Percentiles rank a stretch among this genome's conserved stretches.
Conservation (phyloP, 768 basidiomycete species). For the Rhodotorula kratochvilovae region DNA sequence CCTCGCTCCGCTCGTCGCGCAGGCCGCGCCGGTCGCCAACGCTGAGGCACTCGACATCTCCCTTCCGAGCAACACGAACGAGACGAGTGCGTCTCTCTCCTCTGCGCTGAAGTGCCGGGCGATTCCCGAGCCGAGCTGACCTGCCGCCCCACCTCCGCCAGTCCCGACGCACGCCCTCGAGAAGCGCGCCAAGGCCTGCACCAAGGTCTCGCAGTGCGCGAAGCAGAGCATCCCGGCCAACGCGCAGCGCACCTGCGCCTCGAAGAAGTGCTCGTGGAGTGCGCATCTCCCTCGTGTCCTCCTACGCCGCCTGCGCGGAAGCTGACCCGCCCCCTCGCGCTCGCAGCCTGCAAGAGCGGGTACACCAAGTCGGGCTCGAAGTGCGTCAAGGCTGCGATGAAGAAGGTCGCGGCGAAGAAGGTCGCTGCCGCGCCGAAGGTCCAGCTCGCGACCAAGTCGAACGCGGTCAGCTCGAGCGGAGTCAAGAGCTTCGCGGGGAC, state of each 20-base stretch:
- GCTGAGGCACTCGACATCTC: neutral
- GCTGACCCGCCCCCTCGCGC: neutral
- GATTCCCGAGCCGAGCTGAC: neutral
- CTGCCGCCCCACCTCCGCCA: neutral
- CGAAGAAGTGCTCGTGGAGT: neutral
- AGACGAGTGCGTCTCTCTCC: no score
- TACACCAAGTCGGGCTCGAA: neutral
- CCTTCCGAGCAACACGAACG: no score
- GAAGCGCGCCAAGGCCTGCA: neutral
- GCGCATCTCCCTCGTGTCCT: neutral
- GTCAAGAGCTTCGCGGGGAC: neutral
- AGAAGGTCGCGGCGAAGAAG: slow-evolving; percentile 1
- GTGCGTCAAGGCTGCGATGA: slow-evolving; percentile 8
- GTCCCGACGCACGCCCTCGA: neutral
- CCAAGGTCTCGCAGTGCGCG: neutral
- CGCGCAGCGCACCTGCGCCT: neutral
- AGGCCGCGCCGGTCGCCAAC: neutral
- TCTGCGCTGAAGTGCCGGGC: no score
- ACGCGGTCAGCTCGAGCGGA: neutral
- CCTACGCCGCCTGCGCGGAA: no score
- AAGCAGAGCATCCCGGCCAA: neutral
- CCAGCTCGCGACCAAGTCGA: neutral
- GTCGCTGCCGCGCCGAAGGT: neutral
- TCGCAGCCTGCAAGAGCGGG: neutral
- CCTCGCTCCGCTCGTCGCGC: neutral